A percentile compares a stretch with the other conserved stretches of the same genome.
Conservation (phyloP, 495 filamentous ascomycete genomes). For the Penicillium crystallinum region DNA sequence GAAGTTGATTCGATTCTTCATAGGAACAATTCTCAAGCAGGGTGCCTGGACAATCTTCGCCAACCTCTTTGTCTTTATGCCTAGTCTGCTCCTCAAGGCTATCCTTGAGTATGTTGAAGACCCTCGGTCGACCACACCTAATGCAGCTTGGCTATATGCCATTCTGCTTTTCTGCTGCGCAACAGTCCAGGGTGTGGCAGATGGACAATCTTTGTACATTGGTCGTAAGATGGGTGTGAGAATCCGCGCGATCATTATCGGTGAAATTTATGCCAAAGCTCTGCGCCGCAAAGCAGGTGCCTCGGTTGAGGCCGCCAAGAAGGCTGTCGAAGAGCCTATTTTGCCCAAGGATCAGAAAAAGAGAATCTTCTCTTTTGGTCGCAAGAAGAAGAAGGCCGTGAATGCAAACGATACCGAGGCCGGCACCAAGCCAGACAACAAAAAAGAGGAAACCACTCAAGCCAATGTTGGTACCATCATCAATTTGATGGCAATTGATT, state of each 20-base stretch:
- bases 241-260: conserved; percentile 89
- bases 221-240: conserved; percentile 92
- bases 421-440: conserved; percentile 33
- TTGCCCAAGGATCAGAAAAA: conserved; percentile 40
- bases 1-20: conserved; percentile 83
- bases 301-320: conserved; percentile 51
- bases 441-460: conserved; percentile 52
- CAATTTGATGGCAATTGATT: conserved; percentile 98
- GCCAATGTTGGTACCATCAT: conserved; percentile 95
- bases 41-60: conserved; percentile 71
- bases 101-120: conserved; percentile 92
- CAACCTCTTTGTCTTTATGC: conserved; percentile 80
- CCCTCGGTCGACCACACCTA: conserved; percentile 69
- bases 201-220: conserved; percentile 86
- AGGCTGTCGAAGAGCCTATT: conserved; percentile 31
- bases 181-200: conserved; percentile 68
- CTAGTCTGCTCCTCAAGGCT: conserved; percentile 82
- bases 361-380: conserved; percentile 48
- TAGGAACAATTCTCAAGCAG: conserved; percentile 68
- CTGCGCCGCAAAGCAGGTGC: conserved; percentile 86
- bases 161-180: conserved; percentile 81
- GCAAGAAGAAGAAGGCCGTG: conserved; percentile 50
- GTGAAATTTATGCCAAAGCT: conserved; percentile 96
- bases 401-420: conserved; percentile 29
- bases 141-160: conserved; percentile 95